Conservation (phyloP, 306 rosid genomes). For the Mimosa pudica region DNA sequence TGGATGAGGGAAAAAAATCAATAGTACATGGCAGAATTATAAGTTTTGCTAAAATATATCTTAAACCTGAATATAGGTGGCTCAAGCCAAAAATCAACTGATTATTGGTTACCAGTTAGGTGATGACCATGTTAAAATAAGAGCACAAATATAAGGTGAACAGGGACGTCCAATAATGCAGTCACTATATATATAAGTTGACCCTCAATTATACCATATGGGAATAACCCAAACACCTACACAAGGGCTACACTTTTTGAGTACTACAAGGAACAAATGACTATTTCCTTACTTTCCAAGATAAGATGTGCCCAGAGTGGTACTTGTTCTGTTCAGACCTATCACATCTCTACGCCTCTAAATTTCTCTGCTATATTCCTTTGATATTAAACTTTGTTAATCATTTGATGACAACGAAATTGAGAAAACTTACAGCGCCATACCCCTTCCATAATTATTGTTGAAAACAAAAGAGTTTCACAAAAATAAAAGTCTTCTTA, state of each 20-base stretch:
- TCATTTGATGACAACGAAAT: neutral
- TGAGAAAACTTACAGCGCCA: neutral
- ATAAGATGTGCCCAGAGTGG: no score
- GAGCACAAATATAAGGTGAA: neutral
- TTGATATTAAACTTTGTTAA: neutral
- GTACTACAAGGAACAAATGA: no score
- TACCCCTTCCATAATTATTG: neutral
- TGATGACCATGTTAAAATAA: neutral
- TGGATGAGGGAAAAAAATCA: constrained; percentile 47
- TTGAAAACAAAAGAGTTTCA: no score
- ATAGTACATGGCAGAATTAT: constrained; percentile 11
- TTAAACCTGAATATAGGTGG: neutral
- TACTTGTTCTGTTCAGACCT: no score
- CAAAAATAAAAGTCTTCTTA: no score
- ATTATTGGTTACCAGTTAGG: constrained; percentile 15
- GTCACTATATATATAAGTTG: neutral
- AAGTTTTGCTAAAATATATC: constrained; percentile 7
- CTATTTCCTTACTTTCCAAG: no score
- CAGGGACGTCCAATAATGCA: neutral
- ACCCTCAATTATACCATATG: neutral
- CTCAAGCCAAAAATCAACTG: neutral
- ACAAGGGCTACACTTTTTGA: no score
- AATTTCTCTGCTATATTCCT: no score
- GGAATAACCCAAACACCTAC: neutral
- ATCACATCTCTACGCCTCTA: no score